Evolutionary conservation across 305 asterid species (phyloP), one percentile per base, ranked within the genome.

Genomic region (Plantago lanceolata): DNA sequence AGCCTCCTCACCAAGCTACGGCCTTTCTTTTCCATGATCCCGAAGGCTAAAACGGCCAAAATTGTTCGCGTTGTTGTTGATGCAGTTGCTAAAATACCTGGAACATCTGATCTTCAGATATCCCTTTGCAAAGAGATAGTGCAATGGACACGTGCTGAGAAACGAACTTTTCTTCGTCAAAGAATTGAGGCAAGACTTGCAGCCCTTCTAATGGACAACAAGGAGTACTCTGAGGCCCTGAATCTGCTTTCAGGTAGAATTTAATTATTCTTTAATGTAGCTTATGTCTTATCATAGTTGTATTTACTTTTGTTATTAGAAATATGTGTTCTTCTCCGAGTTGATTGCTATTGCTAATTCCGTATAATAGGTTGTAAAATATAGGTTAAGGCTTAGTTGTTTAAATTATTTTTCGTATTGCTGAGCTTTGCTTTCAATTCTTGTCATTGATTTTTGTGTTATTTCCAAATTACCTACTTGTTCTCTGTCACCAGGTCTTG

Each of bases 41-140:
- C 90, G 7, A 84, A 84, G 71, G 90, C 90, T 18, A 84, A 84
- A 76, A 84, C 87, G 60, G 90, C 90, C 15, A 84, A 84, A 70
- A 78, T 84, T 14, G 90, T 84, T 33, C 84, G 90, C 20, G 68
- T 64, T 15, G 74, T 84, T 33, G 68, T 84, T 40, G 90, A 84
- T 57, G 63, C 90, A 45, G 85, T 84, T 19, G 84, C 85, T 57
- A 84, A 84, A 69, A 78, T 84, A 21, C 90, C 90, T 15, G 80
- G 81, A n/a, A 82, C 90, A 1, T 77, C 85, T 5, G 82, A 82
- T 59, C 90, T 84, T 33, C 90, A 84, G 66, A 70, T 84, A 65
- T 60, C 90, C 35, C 88, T 84, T 33, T 84, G 90, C 78, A 82
- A 82, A 76, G 90, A 84, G 65, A 84, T 84, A 21, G 90, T 84